Percentiles rank a stretch among this genome's conserved stretches.
Evolutionary conservation across 495 filamentous ascomycete genomes (phyloP).

Genomic region (Trichoderma erinaceum): DNA sequence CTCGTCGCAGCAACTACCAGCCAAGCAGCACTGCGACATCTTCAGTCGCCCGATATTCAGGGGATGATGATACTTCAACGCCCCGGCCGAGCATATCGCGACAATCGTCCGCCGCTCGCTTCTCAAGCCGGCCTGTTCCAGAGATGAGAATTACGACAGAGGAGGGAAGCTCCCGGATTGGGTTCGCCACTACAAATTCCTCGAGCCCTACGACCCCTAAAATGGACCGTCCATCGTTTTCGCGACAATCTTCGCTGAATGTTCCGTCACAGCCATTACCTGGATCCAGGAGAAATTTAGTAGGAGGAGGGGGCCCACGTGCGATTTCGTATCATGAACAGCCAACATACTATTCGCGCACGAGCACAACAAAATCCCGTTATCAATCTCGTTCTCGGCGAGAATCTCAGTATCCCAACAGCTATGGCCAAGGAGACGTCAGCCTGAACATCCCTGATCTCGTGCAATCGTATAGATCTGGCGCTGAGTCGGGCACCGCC

Average conservation of each 20-base stretch:
- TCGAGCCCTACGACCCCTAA: conserved; percentile 26
- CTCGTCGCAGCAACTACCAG: background rate
- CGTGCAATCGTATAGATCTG: conserved; percentile 27
- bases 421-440: conserved; percentile 12
- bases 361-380: background rate
- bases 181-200: conserved; percentile 55
- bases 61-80: conserved; percentile 20
- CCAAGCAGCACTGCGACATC: background rate
- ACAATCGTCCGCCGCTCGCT: conserved; percentile 50
- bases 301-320: conserved; percentile 52
- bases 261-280: conserved; percentile 62
- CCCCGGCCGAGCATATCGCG: conserved; percentile 44
- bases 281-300: conserved; percentile 50
- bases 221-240: conserved; percentile 38
- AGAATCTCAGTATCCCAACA: conserved; percentile 20
- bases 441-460: conserved; percentile 34
- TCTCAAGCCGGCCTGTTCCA: conserved; percentile 69
- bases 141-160: conserved; percentile 60
- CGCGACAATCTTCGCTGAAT: conserved; percentile 42
- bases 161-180: conserved; percentile 67
- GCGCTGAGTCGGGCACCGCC: conserved; percentile 15
- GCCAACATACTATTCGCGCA: conserved; percentile 9
- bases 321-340: conserved; percentile 63
- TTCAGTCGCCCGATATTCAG: background rate
- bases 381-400: conserved; percentile 1